Evolutionary conservation across 2,329 filamentous ascomycete species (phyloP), one percentile per base, ranked within the genome.

Genomic region (Dactylellina cionopaga): DNA sequence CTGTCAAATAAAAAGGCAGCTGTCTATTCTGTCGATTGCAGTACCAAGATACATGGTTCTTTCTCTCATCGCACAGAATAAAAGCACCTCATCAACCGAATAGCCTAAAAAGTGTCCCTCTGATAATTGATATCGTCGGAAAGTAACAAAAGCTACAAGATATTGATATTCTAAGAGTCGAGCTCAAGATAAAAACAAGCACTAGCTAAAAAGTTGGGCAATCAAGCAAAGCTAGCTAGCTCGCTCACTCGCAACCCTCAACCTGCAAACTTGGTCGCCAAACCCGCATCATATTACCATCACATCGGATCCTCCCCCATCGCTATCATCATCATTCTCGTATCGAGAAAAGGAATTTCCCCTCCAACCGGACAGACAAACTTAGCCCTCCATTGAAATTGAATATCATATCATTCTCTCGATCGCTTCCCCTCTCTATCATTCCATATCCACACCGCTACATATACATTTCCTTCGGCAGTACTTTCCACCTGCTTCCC

Each of bases 41-140:
- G 35, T 47, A 59, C 37, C 17, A 10, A 10, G 41, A 37, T 56
- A 39, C 41, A 13, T 17, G 49, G 29, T 54, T 54, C 49, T 35
- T 55, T 39, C 17, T 43, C 27, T 22, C 35, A 43, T 46, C 22
- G 35, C 55, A 47, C 62, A 41, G 19, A 29, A 55, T 13, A 52
- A 27, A 11, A 31, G 11, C 17, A 15, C 24, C 6, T 41, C 63
- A 68, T 44, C 63, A 68, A 46, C 63, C 63, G 63, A 68, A 68
- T 54, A 68, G 63, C 52, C 63, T 68, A 68, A 68, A 68, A 13
- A 49, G 51, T 55, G 24, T 35, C 22, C n/a, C n/a, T n/a, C n/a
- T n/a, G n/a, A n/a, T n/a, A n/a, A n/a, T n/a, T n/a, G n/a, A n/a
- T n/a, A n/a, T n/a, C n/a, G n/a, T n/a, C n/a, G n/a, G n/a, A 51